Conservation (phyloP, 1,284 basidiomycete species). For the Meira nashicola region DNA sequence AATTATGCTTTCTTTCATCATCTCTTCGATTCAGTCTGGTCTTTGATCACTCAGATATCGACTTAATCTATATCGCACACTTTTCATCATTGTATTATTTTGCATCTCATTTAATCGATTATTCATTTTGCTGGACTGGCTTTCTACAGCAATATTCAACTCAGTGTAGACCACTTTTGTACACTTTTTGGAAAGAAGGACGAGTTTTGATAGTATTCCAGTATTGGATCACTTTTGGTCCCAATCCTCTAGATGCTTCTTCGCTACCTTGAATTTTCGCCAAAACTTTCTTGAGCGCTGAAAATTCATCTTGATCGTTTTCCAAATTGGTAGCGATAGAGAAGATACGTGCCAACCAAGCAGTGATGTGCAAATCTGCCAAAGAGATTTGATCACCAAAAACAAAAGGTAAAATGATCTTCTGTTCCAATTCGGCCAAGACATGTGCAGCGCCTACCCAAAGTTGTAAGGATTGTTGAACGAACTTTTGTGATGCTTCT, state of each 20-base stretch:
- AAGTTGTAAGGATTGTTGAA: constrained; percentile 48
- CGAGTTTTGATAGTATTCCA: constrained; percentile 22
- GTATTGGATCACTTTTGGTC: constrained; percentile 14
- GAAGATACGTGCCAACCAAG: constrained; percentile 69
- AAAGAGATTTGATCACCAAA: constrained; percentile 72
- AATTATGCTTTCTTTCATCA: background rate
- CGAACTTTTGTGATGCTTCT: constrained; percentile 20
- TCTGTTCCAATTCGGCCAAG: constrained; percentile 59
- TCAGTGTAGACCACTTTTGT: constrained; percentile 30
- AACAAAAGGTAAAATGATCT: constrained; percentile 67
- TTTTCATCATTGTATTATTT: background rate
- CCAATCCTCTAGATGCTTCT: background rate
- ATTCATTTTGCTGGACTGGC: background rate
- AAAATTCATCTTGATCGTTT: constrained; percentile 48
- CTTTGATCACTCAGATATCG: background rate
- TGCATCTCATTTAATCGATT: background rate
- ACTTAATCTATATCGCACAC: background rate
- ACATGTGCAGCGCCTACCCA: constrained; percentile 13
- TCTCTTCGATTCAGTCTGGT: background rate
- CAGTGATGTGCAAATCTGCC: constrained; percentile 72
- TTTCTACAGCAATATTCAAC: background rate
- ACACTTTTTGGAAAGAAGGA: constrained; percentile 25
- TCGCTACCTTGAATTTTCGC: background rate
- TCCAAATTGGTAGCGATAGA: constrained; percentile 60
- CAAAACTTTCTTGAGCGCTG: constrained; percentile 34